Conservation (phyloP, 139 green algal species). For the Closterium sp. region DNA sequence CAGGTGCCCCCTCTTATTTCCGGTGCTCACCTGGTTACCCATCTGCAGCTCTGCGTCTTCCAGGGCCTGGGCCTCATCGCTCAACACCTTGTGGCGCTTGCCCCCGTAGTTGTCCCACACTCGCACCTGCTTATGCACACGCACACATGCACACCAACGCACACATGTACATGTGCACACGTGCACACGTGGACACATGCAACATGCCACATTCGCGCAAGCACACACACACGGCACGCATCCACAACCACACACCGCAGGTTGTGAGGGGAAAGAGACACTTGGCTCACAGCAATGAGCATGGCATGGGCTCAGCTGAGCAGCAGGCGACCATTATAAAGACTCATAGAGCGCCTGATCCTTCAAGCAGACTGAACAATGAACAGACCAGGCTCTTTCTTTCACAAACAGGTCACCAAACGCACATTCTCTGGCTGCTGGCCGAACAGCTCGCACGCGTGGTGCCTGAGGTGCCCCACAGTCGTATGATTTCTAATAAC, state of each 20-base stretch:
- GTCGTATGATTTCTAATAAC: slow-evolving; percentile 27
- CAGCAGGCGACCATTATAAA: neutral
- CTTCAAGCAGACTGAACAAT: no score
- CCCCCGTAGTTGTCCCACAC: slow-evolving; percentile 33
- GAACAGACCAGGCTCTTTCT: no score
- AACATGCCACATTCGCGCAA: neutral
- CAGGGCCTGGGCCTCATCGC: neutral
- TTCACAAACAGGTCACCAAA: neutral
- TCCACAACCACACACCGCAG: neutral
- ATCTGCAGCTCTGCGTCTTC: slow-evolving; percentile 39
- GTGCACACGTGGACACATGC: neutral
- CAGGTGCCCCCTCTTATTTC: no score
- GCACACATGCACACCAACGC: neutral
- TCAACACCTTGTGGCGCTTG: slow-evolving; percentile 4
- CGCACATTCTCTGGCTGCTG: neutral
- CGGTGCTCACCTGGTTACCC: slow-evolving; percentile 17
- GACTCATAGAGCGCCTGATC: neutral
- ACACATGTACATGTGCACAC: neutral
- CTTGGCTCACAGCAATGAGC: neutral
- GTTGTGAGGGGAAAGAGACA: neutral
- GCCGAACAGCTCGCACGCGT: neutral
- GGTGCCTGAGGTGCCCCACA: slow-evolving; percentile 2
- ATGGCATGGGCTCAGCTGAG: neutral
- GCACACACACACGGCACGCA: neutral
- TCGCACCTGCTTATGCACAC: slow-evolving; percentile 24